phyloP scores from a whole-genome alignment of 2,329 filamentous ascomycete genomes.

The Intubia oerlemansii region DNA sequence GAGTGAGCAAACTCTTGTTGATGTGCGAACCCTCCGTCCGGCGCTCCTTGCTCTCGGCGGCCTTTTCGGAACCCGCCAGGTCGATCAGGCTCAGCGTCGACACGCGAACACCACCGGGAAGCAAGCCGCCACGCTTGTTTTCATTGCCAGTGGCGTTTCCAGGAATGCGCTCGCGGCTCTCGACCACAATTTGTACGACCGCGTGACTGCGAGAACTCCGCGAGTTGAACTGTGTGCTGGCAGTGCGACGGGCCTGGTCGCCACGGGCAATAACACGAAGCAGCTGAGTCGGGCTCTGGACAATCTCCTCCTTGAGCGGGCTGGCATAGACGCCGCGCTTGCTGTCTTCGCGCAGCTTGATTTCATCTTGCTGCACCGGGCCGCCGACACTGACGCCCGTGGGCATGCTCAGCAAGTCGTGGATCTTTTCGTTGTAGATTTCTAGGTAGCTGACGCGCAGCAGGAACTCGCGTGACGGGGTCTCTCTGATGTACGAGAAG shows the following conservation, averaged over 20 bases:
- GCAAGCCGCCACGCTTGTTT: conserved; percentile 45
- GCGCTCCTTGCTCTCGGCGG: conserved; percentile 85
- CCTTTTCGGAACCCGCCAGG: conserved; percentile 86
- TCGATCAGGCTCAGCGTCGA: conserved; percentile 92
- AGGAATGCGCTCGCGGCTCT: conserved; percentile 72
- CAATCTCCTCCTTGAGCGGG: conserved; percentile 92
- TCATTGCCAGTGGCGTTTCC: conserved; percentile 24
- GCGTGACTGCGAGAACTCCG: conserved; percentile 95
- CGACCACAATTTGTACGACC: conserved; percentile 95
- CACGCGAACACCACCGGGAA: conserved; percentile 79
- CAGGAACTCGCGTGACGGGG: conserved; percentile 80
- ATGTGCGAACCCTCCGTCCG: conserved; percentile 92
- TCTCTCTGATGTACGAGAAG: conserved; percentile 96
- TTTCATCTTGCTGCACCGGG: conserved; percentile 56
- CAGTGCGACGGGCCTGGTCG: conserved; percentile 73
- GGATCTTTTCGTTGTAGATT: conserved; percentile 97
- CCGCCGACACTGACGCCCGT: conserved; percentile 32
- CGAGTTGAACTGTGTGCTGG: conserved; percentile 91
- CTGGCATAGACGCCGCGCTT: conserved; percentile 94
- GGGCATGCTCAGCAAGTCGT: conserved; percentile 71
- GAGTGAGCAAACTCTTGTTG: conserved; percentile 88
- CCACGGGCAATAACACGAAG: conserved; percentile 86
- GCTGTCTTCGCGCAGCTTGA: conserved; percentile 89
- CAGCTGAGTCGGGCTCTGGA: conserved; percentile 90
- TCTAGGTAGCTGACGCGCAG: conserved; percentile 93